A percentile compares a stretch with the other conserved stretches of the same genome.
Conservation (phyloP, 441 rosid species). For the Erysimum cheiri region DNA sequence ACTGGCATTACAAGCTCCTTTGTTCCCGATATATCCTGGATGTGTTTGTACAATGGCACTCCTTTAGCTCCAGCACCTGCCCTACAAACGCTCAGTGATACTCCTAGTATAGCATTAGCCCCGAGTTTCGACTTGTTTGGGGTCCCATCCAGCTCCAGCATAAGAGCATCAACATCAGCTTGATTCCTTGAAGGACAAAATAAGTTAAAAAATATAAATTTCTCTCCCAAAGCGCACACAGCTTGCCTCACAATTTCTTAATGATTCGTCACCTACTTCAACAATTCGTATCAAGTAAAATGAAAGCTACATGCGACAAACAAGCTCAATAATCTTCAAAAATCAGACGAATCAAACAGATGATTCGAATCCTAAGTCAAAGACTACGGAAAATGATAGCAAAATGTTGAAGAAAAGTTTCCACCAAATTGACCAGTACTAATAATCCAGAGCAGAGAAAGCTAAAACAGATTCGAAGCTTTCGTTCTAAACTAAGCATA, state of each 20-base stretch:
- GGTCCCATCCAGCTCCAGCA: constrained; percentile 91
- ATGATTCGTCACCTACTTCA: background rate
- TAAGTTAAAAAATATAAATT: background rate
- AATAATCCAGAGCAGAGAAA: background rate
- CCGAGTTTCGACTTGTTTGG: constrained; percentile 85
- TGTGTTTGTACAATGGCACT: constrained; percentile 86
- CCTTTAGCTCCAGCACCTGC: constrained; percentile 98
- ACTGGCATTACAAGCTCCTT: constrained; percentile 97
- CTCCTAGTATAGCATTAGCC: constrained; percentile 94
- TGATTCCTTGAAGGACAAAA: constrained; percentile 62
- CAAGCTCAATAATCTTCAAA: too few species aligned
- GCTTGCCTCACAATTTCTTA: too few species aligned
- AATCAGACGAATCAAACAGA: too few species aligned
- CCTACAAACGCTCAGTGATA: constrained; percentile 85
- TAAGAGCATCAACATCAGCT: constrained; percentile 79
- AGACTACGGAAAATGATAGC: background rate
- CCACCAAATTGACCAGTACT: background rate
- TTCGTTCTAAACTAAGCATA: constrained; percentile 13
- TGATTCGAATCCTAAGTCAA: constrained; percentile 15
- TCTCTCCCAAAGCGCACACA: too few species aligned
- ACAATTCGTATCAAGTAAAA: background rate
- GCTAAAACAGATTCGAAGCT: background rate
- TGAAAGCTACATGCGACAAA: background rate
- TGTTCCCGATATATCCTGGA: constrained; percentile 84
- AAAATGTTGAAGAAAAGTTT: background rate